These are phyloP conservation scores for Solanum infundibuliforme DNA, from an alignment of 257 asterid genomes.

Conservation along the genomic window DNA sequence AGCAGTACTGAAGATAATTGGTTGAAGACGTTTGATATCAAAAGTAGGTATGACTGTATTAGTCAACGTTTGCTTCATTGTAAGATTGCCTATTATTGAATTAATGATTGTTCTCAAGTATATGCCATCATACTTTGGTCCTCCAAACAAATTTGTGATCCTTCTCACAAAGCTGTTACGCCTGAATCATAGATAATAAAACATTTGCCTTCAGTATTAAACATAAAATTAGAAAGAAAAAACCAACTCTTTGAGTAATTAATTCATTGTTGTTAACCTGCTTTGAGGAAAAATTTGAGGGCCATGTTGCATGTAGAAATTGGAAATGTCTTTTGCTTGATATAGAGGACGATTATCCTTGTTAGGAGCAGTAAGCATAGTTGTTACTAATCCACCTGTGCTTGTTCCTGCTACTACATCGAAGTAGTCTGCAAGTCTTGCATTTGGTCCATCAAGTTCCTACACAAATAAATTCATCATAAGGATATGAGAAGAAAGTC, in stretches of 20 bases:
- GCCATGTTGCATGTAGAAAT: slow-evolving; percentile 46
- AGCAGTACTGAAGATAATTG: slow-evolving; percentile 25
- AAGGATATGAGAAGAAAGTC: neutral
- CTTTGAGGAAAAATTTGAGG: slow-evolving; percentile 45
- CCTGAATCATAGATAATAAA: slow-evolving; percentile 1
- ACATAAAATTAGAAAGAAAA: neutral
- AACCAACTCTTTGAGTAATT: neutral
- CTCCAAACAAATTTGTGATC: slow-evolving; percentile 33
- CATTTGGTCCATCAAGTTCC: slow-evolving; percentile 62
- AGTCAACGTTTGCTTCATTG: slow-evolving; percentile 27
- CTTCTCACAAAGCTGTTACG: slow-evolving; percentile 20
- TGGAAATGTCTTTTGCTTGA: slow-evolving; percentile 43
- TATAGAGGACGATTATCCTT: slow-evolving; percentile 40
- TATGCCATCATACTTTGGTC: slow-evolving; percentile 52
- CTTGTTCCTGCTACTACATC: slow-evolving; percentile 76
- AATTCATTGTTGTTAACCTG: slow-evolving; percentile 9
- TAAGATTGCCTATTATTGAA: slow-evolving; percentile 23
- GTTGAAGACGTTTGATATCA: slow-evolving; percentile 42
- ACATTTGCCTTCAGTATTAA: neutral
- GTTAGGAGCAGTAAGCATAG: slow-evolving; percentile 64
- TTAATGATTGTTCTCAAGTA: slow-evolving; percentile 21
- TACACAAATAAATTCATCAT: neutral
- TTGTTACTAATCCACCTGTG: slow-evolving; percentile 55
- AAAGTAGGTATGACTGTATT: slow-evolving; percentile 37
- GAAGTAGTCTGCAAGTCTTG: slow-evolving; percentile 70